Conservation (phyloP, 148 eudicot species). For the Cornus suecica region DNA sequence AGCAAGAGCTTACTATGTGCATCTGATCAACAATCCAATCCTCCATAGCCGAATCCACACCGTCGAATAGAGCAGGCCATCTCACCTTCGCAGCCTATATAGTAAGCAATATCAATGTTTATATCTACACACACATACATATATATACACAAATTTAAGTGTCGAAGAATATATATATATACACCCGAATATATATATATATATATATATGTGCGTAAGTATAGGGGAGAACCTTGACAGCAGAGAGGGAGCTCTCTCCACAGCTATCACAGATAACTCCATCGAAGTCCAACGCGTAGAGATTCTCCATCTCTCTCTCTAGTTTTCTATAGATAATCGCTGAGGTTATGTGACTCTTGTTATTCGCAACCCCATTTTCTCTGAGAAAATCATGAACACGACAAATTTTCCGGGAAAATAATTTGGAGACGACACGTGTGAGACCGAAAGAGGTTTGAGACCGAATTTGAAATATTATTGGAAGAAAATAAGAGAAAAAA, state of each 20-base stretch:
- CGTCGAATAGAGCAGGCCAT: slow-evolving; percentile 75
- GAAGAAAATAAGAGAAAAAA: too few relatives aligned
- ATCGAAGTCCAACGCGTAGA: slow-evolving; percentile 94
- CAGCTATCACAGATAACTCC: slow-evolving; percentile 96
- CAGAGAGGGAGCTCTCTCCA: slow-evolving; percentile 91
- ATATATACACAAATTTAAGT: background rate
- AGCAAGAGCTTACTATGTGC: slow-evolving; percentile 47
- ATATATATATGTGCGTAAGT: background rate
- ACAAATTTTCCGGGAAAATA: too few relatives aligned
- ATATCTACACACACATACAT: too few relatives aligned
- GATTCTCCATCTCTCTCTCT: slow-evolving; percentile 50
- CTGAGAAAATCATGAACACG: background rate
- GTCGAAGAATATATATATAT: background rate
- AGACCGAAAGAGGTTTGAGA: too few relatives aligned
- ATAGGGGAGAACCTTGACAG: slow-evolving; percentile 58
- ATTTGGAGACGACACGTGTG: too few relatives aligned
- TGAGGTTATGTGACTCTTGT: background rate
- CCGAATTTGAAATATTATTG: too few relatives aligned
- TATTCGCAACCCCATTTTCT: background rate
- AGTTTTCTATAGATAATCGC: background rate
- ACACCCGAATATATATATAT: background rate
- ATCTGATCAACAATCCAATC: slow-evolving; percentile 90
- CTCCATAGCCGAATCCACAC: slow-evolving; percentile 56
- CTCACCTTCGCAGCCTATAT: slow-evolving; percentile 84
- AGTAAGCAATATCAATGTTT: too few relatives aligned